A percentile compares a stretch with the other conserved stretches of the same genome.
Evolutionary conservation across 73 alveolate genomes (phyloP).

Genomic region (Urostyla sp.): DNA sequence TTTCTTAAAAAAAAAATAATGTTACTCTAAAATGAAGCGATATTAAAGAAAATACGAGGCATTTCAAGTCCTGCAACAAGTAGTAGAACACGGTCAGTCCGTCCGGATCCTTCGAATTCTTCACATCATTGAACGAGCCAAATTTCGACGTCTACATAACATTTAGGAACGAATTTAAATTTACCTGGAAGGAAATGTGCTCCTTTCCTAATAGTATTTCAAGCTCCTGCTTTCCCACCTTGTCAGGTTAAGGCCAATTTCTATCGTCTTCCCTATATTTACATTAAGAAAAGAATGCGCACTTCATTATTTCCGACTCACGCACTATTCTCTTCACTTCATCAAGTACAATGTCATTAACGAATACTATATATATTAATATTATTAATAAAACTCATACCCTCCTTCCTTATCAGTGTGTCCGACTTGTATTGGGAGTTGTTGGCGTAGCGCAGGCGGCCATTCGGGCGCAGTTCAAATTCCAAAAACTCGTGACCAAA

Average conservation of each 20-base stretch:
- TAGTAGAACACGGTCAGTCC: constrained; percentile 89
- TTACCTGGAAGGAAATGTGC: constrained; percentile 83
- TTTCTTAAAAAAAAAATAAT: constrained; percentile 32
- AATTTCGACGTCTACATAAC: constrained; percentile 77
- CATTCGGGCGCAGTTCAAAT: constrained; percentile 93
- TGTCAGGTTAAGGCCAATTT: constrained; percentile 94
- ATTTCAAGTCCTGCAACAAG: constrained; percentile 85
- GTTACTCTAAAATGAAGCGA: constrained; percentile 93
- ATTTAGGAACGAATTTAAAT: not conserved
- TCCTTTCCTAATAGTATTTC: constrained; percentile 87
- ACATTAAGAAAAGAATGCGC: not conserved
- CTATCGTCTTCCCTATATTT: constrained; percentile 82
- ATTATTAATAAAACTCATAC: constrained; percentile 12
- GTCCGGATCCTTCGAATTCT: constrained; percentile 90
- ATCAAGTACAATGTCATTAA: constrained; percentile 78
- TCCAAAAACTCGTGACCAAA: constrained; percentile 98
- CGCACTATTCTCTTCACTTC: constrained; percentile 84
- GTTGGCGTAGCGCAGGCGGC: constrained; percentile 96
- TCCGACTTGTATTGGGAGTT: constrained; percentile 91
- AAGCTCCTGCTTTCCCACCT: constrained; percentile 92
- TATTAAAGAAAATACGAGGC: constrained; percentile 86
- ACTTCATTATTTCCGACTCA: constrained; percentile 89
- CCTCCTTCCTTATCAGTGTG: constrained; percentile 91
- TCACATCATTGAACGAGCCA: constrained; percentile 89
- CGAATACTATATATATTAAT: constrained; percentile 58